A percentile compares a stretch with the other conserved stretches of the same genome.
These are phyloP conservation scores for Antitrichia curtipendula DNA, from an alignment of 225 moss, liverwort and hornwort genomes.

Conservation along the genomic window DNA sequence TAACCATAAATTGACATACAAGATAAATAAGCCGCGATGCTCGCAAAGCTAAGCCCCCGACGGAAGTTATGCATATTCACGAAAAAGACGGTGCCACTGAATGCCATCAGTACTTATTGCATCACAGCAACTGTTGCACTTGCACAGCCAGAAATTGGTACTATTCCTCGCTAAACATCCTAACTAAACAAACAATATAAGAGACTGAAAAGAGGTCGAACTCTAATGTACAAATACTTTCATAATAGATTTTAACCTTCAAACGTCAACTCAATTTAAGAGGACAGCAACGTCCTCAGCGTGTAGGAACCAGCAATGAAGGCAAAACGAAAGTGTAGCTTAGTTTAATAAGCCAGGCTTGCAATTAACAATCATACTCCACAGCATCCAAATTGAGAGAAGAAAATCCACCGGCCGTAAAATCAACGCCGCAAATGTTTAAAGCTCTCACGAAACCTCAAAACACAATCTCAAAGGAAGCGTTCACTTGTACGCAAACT, in stretches of 20 bases:
- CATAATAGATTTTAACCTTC: background rate
- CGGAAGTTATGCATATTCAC: background rate
- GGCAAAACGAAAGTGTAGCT: background rate
- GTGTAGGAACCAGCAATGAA: background rate
- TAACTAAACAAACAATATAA: background rate
- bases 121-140: background rate
- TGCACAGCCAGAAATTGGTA: background rate
- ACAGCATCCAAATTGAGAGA: background rate
- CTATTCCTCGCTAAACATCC: too few relatives aligned
- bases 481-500: background rate
- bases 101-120: background rate
- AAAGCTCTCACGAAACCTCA: background rate
- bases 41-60: background rate
- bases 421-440: background rate
- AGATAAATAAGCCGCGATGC: background rate
- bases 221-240: background rate
- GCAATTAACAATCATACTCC: background rate
- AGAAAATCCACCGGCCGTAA: background rate
- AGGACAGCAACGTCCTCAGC: background rate
- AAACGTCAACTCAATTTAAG: background rate
- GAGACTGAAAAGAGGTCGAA: background rate
- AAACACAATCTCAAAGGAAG: background rate
- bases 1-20: background rate
- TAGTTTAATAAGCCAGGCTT: background rate
- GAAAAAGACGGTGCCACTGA: background rate